Evolutionary conservation across 2,329 filamentous ascomycete genomes (phyloP), one percentile per base, ranked within the genome.

Genomic region (Pseudogymnoascus sp.): DNA sequence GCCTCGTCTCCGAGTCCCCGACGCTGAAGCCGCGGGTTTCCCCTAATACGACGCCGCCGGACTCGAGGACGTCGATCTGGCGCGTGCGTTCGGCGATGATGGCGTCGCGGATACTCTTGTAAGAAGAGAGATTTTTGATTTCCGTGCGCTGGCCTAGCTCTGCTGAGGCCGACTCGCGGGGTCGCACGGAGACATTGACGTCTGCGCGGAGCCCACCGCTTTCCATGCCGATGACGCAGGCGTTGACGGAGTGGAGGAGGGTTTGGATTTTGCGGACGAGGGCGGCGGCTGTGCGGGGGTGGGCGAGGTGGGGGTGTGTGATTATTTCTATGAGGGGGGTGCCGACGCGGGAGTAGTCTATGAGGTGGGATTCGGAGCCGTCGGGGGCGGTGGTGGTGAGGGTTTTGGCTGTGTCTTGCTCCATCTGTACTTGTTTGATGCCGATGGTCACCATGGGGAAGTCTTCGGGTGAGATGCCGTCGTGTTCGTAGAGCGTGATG

Each of bases 341-440:
- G 2, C 93, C 95, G 3, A 95, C 92, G 29, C 95, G 88, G 73
- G 97, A 97, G 77, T 97, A 93, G 74, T 99, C 95, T 26, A 99
- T 82, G 73, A 96, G 87, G 68, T 93, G 86, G 4, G 84, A 83
- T 11, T 84, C 86, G 3, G 42, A 26, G 11, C 84, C 86, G 1
- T 89, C 85, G 69, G 93, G 87, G 29, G 90, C 87, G 54, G 29
- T 37, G 29, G 29, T 34, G 5, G 54, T 34, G 40, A 93, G 83
- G 0, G 93, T 97, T 76, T 97, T 97, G 68, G 93, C 95, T 0
- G 95, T 97, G 74, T 99, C 95, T 76, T 99, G 95, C 77, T 99
- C 95, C 79, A 99, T 87, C 76, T 99, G 95, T 7, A 99, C 83
- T 75, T 97, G 95, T 75, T 95, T 90, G 72, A 99, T 96, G 31